Percentiles rank a stretch among this genome's conserved stretches.
Conservation (phyloP, 441 rosid species). For the Croton setiger region DNA sequence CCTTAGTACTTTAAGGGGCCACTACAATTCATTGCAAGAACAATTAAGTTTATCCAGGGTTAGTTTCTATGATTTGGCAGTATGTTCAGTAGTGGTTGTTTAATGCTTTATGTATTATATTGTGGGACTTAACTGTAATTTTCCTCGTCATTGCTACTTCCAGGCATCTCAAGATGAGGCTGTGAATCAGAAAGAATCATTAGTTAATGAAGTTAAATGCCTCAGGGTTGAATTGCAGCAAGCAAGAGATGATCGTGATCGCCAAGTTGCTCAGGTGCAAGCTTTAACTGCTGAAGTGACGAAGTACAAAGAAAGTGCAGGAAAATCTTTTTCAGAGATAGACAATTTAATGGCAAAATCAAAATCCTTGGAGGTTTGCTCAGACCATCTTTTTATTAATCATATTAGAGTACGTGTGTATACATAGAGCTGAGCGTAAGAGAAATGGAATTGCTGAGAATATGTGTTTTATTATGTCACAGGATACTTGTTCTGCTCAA, state of each 20-base stretch:
- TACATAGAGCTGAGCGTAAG: too few species aligned
- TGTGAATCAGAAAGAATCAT: conserved; percentile 55
- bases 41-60: conserved; percentile 74
- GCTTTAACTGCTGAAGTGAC: conserved; percentile 53
- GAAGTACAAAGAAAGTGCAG: conserved; percentile 66
- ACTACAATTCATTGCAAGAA: conserved; percentile 77
- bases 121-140: background rate
- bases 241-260: conserved; percentile 91
- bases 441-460: too few species aligned
- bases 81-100: background rate
- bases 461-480: conserved; percentile 16
- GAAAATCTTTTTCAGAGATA: conserved; percentile 67
- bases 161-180: conserved; percentile 85
- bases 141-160: conserved; percentile 7
- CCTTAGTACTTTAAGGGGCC: conserved; percentile 81
- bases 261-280: conserved; percentile 54
- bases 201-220: conserved; percentile 61
- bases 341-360: conserved; percentile 57
- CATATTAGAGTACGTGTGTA: too few species aligned
- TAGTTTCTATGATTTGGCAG: conserved; percentile 21
- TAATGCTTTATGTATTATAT: background rate
- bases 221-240: conserved; percentile 78
- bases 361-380: conserved; percentile 78
- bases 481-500: conserved; percentile 88
- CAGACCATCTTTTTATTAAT: too few species aligned